Base-by-base conservation (phyloP, 2,329 filamentous ascomycete genomes). In the Zymoseptoria ardabiliae region DNA sequence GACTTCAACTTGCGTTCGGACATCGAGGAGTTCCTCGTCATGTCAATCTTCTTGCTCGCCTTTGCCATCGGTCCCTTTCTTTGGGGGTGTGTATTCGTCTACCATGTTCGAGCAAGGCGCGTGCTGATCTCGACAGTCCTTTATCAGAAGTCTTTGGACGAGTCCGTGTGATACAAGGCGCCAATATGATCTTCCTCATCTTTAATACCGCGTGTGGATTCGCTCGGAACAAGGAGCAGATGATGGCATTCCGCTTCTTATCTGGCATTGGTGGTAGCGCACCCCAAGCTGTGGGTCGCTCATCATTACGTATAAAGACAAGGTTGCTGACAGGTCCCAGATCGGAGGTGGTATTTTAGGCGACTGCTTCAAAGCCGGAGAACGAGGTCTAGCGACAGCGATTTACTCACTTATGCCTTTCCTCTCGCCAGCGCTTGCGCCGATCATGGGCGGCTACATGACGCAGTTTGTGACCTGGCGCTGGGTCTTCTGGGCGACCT, bases 401-500 rank as follows among this genome's bases (percentile, higher is more conserved):
- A 66, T 71, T 25, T 72, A 72, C 63, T 63, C 56, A 19, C 56
- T 72, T 4, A 68, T 68, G 49, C 70, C 70, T 2, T 63, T 72
- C 11, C 60, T 71, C 0, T 68, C 68, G 0, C 69, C 69, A 11
- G 68, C 69, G 8, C 54, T 70, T 2, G 86, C 85, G 0, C 86
- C 86, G 0, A 82, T 88, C 2, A 79, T 80, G 0, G 85, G 85
- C 4, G 85, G 82, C 0, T 88, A 85, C 67, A 83, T 89, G 35
- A 78, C 83, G 0, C 75, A 85, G 65, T 75, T 80, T 60, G 82
- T 80, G 7, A 84, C 81, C 0, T 90, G 90, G 90, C 78, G 89
- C 64, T 94, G 90, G 89, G 78, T 93, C 0, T 93, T 93, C 77
- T 92, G 88, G 87, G 83, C 94, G 66, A 89, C 92, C 68, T 78